These are phyloP conservation scores for Kregervanrija pseudodelftensis DNA, from an alignment of 805 yeast species.

Conservation along the genomic window DNA sequence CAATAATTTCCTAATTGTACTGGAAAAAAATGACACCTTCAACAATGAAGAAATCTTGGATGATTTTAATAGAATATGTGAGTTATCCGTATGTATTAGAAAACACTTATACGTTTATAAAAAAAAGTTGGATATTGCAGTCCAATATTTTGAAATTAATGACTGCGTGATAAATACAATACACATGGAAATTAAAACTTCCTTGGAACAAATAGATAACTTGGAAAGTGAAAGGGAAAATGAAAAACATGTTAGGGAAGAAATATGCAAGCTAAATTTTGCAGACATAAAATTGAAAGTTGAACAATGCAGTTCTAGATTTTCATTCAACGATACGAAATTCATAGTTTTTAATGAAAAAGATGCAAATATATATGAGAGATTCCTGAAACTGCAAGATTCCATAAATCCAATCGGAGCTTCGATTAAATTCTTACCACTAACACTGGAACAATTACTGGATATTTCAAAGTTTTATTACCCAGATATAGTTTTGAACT, in stretches of 20 bases:
- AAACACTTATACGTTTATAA: constrained; percentile 24
- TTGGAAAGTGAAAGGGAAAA: not conserved
- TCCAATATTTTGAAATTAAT: constrained; percentile 39
- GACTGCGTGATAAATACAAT: constrained; percentile 19
- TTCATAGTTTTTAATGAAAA: constrained; percentile 1
- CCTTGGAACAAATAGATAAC: constrained; percentile 29
- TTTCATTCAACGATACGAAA: not conserved
- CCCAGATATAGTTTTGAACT: constrained; percentile 25
- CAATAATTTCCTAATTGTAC: constrained; percentile 27
- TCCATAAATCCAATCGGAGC: constrained; percentile 45
- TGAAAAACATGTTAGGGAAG: constrained; percentile 25
- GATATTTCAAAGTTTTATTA: constrained; percentile 22
- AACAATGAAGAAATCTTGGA: constrained; percentile 20
- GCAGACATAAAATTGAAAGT: constrained; percentile 1
- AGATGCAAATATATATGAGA: constrained; percentile 4
- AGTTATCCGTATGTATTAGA: constrained; percentile 21
- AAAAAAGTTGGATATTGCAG: constrained; percentile 30
- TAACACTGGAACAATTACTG: constrained; percentile 38
- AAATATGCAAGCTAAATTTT: not conserved
- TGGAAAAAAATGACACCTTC: constrained; percentile 17
- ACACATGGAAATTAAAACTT: constrained; percentile 27
- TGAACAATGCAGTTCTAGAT: not conserved
- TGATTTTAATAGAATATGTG: constrained; percentile 27
- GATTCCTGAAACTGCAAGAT: constrained; percentile 35
- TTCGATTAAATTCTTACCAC: constrained; percentile 45